A percentile compares a stretch with the other conserved stretches of the same genome.
Evolutionary conservation across 2,329 filamentous ascomycete species (phyloP).

Genomic region (Metarhizium humberi): DNA sequence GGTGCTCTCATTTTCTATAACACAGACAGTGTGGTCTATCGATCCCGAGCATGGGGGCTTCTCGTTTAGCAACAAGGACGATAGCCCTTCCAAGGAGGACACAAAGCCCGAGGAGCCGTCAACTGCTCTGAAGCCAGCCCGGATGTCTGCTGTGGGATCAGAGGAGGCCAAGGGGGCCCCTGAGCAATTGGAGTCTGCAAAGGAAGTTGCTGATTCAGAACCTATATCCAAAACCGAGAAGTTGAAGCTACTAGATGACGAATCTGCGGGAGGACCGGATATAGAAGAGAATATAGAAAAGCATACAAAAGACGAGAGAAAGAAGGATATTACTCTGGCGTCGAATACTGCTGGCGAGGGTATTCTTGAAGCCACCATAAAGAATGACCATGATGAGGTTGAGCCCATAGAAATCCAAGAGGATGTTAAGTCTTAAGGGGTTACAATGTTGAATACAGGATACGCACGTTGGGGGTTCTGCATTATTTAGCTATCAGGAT

Average conservation of each 20-base stretch:
- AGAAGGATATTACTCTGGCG: slow-evolving; percentile 26
- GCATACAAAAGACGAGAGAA: slow-evolving; percentile 1
- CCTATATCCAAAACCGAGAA: neutral
- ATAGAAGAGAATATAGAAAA: neutral
- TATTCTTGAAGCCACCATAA: slow-evolving; percentile 28
- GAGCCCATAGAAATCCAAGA: slow-evolving; percentile 27
- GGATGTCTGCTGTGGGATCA: neutral
- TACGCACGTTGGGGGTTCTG: slow-evolving; percentile 1
- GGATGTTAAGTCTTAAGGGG: slow-evolving; percentile 18
- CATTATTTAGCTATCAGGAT: neutral
- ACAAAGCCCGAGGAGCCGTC: slow-evolving; percentile 3
- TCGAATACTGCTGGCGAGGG: slow-evolving; percentile 35
- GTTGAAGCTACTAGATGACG: neutral
- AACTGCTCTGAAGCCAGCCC: neutral
- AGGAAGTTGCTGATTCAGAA: neutral
- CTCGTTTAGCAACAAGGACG: slow-evolving; percentile 12
- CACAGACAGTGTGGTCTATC: slow-evolving; percentile 42
- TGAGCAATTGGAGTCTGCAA: slow-evolving; percentile 2
- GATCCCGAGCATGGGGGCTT: slow-evolving; percentile 39
- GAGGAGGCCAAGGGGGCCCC: neutral
- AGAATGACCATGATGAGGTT: slow-evolving; percentile 23
- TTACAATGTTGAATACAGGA: slow-evolving; percentile 1
- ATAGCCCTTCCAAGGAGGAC: slow-evolving; percentile 7
- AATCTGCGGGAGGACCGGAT: slow-evolving; percentile 1
- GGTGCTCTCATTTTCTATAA: slow-evolving; percentile 36